Base-by-base conservation (phyloP, 2,329 filamentous ascomycete genomes). In the Lachnellula suecica region DNA sequence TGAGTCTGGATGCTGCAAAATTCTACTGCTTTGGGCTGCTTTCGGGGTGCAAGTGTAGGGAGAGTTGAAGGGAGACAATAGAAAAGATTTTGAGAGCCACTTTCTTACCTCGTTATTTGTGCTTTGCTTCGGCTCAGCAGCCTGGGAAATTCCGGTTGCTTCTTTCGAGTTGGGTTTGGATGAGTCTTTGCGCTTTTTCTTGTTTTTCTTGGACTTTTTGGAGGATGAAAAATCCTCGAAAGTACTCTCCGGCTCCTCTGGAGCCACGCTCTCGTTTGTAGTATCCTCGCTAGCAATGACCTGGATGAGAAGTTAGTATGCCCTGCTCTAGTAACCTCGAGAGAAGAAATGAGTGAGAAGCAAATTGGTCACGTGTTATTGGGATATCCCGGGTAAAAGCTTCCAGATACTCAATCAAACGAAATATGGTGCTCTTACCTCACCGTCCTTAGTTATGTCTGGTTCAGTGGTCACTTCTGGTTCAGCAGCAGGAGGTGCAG, bases 131-230 rank as follows among this genome's bases (percentile, higher is more conserved):
- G n/a, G n/a, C n/a, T n/a, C n/a, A n/a, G n/a, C n/a, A n/a, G n/a
- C n/a, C n/a, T n/a, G n/a, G n/a, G 41, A 44, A 19, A 50, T 27
- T 17, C 31, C 41, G 8, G 41, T 44, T 3, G 22, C n/a, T 44
- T 50, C 29, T 13, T 37, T 38, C n/a, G 38, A 42, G 10, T 44
- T n/a, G 4, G 23, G 4, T 22, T 47, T 49, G 10, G 45, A 46
- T 9, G 44, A 47, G 27, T 41, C 27, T 15, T 51, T 51, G 13
- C 44, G 20, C 23, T 52, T 52, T 10, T 58, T 53, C 20, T 65
- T 64, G 44, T 57, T 58, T 37, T 54, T 51, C 40, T 57, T 54
- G 15, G 47, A 57, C 19, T 47, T 44, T 27, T 53, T 53, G 22
- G 40, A 44, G 19, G 27, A 38, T 8, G 37, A 13, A 17, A 44